These are phyloP conservation scores for Exophiala viscosa DNA, from an alignment of 2,329 filamentous ascomycete genomes.

Conservation along the genomic window DNA sequence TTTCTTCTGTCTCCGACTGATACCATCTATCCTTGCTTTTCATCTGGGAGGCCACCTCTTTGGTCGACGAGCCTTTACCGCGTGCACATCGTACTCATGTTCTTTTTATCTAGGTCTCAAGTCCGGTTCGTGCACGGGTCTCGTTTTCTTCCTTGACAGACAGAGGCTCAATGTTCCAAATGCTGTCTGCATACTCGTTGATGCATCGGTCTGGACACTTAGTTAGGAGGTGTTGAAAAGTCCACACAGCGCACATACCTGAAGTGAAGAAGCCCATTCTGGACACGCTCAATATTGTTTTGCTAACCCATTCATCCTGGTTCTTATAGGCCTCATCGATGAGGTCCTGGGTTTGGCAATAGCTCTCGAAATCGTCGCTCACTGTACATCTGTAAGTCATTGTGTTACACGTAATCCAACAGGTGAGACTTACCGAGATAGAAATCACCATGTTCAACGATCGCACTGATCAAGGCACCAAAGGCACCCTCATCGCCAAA, in stretches of 20 bases:
- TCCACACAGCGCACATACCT: constrained; percentile 8
- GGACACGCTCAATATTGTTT: constrained; percentile 81
- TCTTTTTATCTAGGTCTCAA: constrained; percentile 20
- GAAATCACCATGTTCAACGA: constrained; percentile 91
- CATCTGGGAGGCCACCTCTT: no score
- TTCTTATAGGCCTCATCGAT: constrained; percentile 91
- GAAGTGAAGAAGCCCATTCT: constrained; percentile 98
- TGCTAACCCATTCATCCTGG: constrained; percentile 87
- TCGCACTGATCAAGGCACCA: constrained; percentile 74
- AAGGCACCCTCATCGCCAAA: constrained; percentile 81
- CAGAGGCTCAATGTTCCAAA: constrained; percentile 94
- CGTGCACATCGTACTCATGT: background rate
- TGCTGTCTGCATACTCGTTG: constrained; percentile 92
- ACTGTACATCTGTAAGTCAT: constrained; percentile 44
- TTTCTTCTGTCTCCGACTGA: no score
- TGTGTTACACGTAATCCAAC: no score
- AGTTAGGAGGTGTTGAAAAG: constrained; percentile 3
- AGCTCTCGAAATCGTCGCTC: constrained; percentile 94
- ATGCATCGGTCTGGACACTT: constrained; percentile 70
- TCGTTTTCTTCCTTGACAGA: constrained; percentile 39
- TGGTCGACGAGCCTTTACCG: no score
- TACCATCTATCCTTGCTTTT: no score
- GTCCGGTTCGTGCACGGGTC: constrained; percentile 24
- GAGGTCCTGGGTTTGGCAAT: constrained; percentile 82
- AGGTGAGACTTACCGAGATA: constrained; percentile 57